phyloP scores from a whole-genome alignment of 768 basidiomycete genomes.

The Mycena alexandri region DNA sequence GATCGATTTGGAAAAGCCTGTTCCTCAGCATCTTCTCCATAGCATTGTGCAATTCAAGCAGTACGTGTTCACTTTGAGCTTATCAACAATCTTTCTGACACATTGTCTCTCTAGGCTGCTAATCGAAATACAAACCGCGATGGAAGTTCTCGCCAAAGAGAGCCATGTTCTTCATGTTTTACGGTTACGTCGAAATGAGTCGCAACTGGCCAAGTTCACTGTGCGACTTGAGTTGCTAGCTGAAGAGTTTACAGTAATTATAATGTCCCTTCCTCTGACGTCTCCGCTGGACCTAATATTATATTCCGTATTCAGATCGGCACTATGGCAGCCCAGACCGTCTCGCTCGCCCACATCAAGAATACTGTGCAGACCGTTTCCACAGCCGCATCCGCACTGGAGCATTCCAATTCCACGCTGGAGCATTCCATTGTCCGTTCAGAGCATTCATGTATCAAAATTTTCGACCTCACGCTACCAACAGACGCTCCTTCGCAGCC shows the following conservation, averaged over 20 bases:
- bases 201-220: constrained; percentile 9
- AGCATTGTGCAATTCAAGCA: constrained; percentile 11
- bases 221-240: constrained; percentile 7
- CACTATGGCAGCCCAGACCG: not conserved
- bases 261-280: too few species aligned
- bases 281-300: too few species aligned
- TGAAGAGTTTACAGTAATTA: constrained; percentile 2
- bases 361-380: constrained; percentile 4
- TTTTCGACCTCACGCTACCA: not conserved
- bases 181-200: constrained; percentile 12
- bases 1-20: not conserved
- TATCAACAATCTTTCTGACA: not conserved
- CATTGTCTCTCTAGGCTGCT: not conserved
- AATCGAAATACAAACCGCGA: not conserved
- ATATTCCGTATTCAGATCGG: not conserved
- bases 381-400: constrained; percentile 1
- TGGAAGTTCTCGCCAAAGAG: not conserved
- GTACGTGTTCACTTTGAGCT: constrained; percentile 1
- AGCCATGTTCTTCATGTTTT: not conserved
- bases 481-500: constrained; percentile 2
- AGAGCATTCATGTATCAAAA: not conserved
- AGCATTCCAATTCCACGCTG: not conserved
- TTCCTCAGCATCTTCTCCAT: constrained; percentile 6
- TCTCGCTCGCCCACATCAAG: constrained; percentile 5
- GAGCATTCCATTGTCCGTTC: not conserved